Percentiles rank a stretch among this genome's conserved stretches.
Conservation (phyloP, 2,329 filamentous ascomycete genomes). For the Colletotrichum liaoningense region DNA sequence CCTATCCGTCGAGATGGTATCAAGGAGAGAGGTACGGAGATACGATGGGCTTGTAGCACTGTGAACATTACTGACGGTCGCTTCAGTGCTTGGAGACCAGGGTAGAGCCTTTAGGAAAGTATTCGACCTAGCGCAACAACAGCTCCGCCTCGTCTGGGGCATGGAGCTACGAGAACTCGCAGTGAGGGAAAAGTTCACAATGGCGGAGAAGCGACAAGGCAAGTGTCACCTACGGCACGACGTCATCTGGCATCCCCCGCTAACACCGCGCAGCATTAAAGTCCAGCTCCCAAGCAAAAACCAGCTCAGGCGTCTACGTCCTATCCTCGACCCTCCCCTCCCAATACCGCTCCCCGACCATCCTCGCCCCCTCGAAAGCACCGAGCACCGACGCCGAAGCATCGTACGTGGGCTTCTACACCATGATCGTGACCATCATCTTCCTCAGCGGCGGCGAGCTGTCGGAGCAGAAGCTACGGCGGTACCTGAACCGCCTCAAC, state of each 20-base stretch:
- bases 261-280: constrained; percentile 48
- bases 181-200: constrained; percentile 80
- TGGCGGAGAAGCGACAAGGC: constrained; percentile 83
- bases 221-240: constrained; percentile 39
- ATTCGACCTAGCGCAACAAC: constrained; percentile 80
- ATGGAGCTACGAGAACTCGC: constrained; percentile 93
- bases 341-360: constrained; percentile 72
- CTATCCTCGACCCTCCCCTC: constrained; percentile 79
- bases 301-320: constrained; percentile 78
- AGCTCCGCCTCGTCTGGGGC: constrained; percentile 81
- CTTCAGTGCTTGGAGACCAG: constrained; percentile 76
- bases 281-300: constrained; percentile 62
- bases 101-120: constrained; percentile 79
- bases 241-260: not conserved
- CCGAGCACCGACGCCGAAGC: constrained; percentile 77
- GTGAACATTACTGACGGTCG: not conserved
- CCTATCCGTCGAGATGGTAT: constrained; percentile 72
- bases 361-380: constrained; percentile 76
- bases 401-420: constrained; percentile 85
- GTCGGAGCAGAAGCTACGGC: constrained; percentile 81
- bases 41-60: not conserved
- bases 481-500: constrained; percentile 80
- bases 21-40: constrained; percentile 66
- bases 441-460: constrained; percentile 79
- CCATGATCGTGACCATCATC: constrained; percentile 82